Conservation (phyloP, 192 early-diverging fungal genomes). For the Linnemannia zychae region DNA sequence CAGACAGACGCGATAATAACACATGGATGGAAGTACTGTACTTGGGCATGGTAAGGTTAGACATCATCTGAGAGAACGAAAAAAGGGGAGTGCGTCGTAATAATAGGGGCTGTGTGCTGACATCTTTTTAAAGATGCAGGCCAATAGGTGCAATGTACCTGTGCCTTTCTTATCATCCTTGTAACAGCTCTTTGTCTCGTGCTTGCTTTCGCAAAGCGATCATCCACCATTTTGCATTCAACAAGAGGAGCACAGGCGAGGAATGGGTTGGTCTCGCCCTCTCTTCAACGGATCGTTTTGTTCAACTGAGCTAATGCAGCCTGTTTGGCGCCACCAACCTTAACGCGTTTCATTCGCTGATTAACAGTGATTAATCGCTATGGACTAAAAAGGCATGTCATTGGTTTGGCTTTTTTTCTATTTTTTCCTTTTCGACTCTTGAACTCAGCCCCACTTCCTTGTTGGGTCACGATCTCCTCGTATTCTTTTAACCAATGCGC, state of each 20-base stretch:
- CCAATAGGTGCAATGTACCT: neutral
- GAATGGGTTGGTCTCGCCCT: neutral
- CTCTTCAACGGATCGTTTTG: neutral
- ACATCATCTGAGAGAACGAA: neutral
- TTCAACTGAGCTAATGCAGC: no score
- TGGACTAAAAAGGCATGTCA: no score
- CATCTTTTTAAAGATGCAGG: neutral
- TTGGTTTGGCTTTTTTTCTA: neutral
- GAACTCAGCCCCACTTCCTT: neutral
- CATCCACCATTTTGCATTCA: neutral
- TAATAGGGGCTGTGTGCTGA: slow-evolving; percentile 7
- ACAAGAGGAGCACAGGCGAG: neutral
- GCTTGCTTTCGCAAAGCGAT: neutral
- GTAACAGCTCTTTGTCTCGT: neutral
- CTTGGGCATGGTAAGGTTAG: neutral
- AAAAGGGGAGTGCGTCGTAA: neutral
- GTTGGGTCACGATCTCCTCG: neutral
- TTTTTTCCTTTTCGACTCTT: neutral
- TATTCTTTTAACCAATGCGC: neutral
- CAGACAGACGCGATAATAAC: neutral
- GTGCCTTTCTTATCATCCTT: neutral
- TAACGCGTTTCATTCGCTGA: no score
- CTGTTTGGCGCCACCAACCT: no score
- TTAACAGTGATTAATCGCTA: no score
- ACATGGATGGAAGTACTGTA: neutral